Evolutionary conservation across 805 yeast species (phyloP), one percentile per base, ranked within the genome.

Genomic region (Metschnikowia aberdeeniae): DNA sequence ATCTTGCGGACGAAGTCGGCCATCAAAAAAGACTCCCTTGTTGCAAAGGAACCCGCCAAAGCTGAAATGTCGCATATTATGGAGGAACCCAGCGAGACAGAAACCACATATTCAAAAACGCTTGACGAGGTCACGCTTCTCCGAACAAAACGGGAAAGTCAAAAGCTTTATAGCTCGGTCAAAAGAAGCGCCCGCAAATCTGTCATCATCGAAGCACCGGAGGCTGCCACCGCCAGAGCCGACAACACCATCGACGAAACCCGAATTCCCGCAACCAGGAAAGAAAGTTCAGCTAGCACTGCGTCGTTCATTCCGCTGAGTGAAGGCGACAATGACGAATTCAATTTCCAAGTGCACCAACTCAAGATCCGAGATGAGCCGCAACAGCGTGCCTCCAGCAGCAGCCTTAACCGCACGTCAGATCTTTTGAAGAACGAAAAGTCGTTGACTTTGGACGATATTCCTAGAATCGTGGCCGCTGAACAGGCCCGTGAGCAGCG

Each of bases 381-480:
- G 13, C 54, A 51, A 5, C 67, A 61, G 49, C 58, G 65, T 37
- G 62, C 68, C 35, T 35, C 55, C 4, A 59, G 62, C 22, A 62
- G 57, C 47, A 61, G 59, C 37, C 69, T 84, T 37, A 84, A 80
- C 56, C 75, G 84, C 1, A 82, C 90, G 0, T 77, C 89, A 1
- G 84, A 80, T 53, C 72, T 87, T 40, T 75, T 89, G 44, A 80
- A 84, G 56, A 86, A 81, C 57, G 95, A 92, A 54, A 87, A 86
- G 54, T 84, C 92, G 0, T 76, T 93, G 43, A 92, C 97, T 0
- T 75, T 93, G 55, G 98, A 93, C 64, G 99, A 93, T 64, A 93
- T 93, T 56, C 96, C 98, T 6, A 76, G 98, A 53, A 92, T 93
- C 59, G 97, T 93, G 6, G 96, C 97, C 2, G 92, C 96, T 8